Evolutionary conservation across 1,139 yeast species (phyloP).

Genomic region (Trichomonascaceae sp.): DNA sequence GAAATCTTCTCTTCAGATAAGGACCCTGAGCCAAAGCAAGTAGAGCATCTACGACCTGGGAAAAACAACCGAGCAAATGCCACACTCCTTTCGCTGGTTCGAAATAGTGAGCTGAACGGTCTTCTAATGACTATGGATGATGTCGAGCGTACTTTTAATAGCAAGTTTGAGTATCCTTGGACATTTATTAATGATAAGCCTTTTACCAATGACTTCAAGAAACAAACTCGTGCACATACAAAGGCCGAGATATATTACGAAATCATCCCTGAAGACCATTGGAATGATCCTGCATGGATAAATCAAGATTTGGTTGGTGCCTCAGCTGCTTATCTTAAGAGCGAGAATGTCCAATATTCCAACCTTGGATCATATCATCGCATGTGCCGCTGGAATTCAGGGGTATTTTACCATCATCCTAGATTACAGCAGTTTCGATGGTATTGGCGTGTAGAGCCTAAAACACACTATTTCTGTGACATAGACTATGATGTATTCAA

Average conservation of each 20-base stretch:
- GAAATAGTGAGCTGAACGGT: conserved; percentile 53
- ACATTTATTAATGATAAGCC: conserved; percentile 70
- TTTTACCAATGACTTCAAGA: conserved; percentile 53
- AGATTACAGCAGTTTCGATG: conserved; percentile 49
- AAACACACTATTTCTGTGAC: conserved; percentile 58
- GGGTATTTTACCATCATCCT: conserved; percentile 56
- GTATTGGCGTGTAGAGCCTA: conserved; percentile 83
- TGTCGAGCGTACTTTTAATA: conserved; percentile 60
- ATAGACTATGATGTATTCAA: conserved; percentile 71
- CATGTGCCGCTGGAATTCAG: conserved; percentile 72
- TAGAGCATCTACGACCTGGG: conserved; percentile 1
- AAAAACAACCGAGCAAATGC: conserved; percentile 48
- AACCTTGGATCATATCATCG: conserved; percentile 57
- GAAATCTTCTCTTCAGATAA: background rate
- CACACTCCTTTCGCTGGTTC: conserved; percentile 62
- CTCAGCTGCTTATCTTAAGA: conserved; percentile 38
- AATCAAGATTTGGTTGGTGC: conserved; percentile 40
- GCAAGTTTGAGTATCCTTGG: conserved; percentile 71
- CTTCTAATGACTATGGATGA: conserved; percentile 49
- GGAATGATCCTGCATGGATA: conserved; percentile 61
- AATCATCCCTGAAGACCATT: conserved; percentile 42
- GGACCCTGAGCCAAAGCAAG: conserved; percentile 12
- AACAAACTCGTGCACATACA: conserved; percentile 37
- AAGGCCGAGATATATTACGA: conserved; percentile 55
- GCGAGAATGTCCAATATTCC: conserved; percentile 55